Conservation (phyloP, 176 grass and related monocot species). For the Oryza officinalis region DNA sequence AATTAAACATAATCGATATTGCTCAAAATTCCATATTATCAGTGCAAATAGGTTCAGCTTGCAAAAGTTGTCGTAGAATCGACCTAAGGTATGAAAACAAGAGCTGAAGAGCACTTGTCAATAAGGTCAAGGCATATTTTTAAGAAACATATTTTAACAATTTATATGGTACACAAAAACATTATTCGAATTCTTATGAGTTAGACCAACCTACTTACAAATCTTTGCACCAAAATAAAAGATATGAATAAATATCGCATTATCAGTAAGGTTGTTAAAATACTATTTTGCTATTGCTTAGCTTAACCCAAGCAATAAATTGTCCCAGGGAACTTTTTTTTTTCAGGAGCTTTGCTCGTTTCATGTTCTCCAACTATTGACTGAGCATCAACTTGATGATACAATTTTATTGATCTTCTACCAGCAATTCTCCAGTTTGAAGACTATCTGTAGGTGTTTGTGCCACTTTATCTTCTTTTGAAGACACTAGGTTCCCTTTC, state of each 20-base stretch:
- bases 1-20: neutral
- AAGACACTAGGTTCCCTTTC: constrained; percentile 28
- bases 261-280: neutral
- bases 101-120: neutral
- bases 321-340: neutral
- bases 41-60: neutral
- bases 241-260: neutral
- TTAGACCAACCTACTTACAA: neutral
- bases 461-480: constrained; percentile 59
- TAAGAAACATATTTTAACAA: neutral
- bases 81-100: constrained; percentile 1
- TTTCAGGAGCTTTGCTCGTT: neutral
- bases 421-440: constrained; percentile 30
- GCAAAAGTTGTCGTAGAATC: neutral
- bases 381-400: neutral
- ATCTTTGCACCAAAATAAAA: neutral
- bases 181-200: neutral
- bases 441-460: constrained; percentile 29
- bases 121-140: neutral
- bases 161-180: neutral
- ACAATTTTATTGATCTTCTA: constrained; percentile 24
- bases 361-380: neutral
- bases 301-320: neutral
- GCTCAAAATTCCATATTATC: constrained; percentile 17
- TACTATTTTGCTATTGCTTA: neutral